A percentile compares a stretch with the other conserved stretches of the same genome.
Evolutionary conservation across 345 rosid species (phyloP).

Genomic region (Populus ilicifolia): DNA sequence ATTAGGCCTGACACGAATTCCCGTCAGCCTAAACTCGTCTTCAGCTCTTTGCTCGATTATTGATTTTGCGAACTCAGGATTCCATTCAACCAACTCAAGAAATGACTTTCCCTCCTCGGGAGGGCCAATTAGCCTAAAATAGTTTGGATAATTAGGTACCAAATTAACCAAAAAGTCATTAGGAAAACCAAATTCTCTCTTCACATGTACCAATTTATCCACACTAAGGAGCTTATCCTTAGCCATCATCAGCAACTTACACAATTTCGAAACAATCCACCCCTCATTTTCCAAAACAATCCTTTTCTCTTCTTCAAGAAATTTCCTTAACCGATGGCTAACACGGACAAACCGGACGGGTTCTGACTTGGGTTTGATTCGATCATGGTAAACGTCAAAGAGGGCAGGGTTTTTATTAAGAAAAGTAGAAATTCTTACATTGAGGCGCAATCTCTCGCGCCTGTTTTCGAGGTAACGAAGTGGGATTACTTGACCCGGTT

Average conservation of each 20-base stretch:
- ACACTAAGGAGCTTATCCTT: conserved; percentile 52
- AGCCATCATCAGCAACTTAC: conserved; percentile 83
- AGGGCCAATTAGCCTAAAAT: conserved; percentile 51
- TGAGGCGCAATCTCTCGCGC: conserved; percentile 69
- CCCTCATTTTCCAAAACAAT: conserved; percentile 45
- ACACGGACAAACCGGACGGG: conserved; percentile 54
- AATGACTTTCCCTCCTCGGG: conserved; percentile 61
- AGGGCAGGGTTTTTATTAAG: conserved; percentile 51
- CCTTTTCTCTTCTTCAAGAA: conserved; percentile 64
- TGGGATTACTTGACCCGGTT: conserved; percentile 74
- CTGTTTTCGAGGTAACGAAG: conserved; percentile 69
- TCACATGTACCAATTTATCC: conserved; percentile 70
- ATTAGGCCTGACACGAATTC: conserved; percentile 62
- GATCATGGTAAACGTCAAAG: conserved; percentile 56
- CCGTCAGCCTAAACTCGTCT: conserved; percentile 45
- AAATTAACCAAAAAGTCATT: conserved; percentile 61
- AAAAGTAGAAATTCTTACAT: conserved; percentile 42
- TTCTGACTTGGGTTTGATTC: conserved; percentile 60
- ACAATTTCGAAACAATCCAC: conserved; percentile 63
- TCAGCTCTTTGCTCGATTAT: conserved; percentile 57
- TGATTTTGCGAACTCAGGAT: conserved; percentile 62
- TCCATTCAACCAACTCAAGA: conserved; percentile 63
- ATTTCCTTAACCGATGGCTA: conserved; percentile 44
- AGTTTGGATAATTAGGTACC: conserved; percentile 60
- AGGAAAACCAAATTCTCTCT: conserved; percentile 87